Percentiles rank a stretch among this genome's conserved stretches.
Evolutionary conservation across 805 yeast species (phyloP).

Genomic region (Kregervanrija delftensis): DNA sequence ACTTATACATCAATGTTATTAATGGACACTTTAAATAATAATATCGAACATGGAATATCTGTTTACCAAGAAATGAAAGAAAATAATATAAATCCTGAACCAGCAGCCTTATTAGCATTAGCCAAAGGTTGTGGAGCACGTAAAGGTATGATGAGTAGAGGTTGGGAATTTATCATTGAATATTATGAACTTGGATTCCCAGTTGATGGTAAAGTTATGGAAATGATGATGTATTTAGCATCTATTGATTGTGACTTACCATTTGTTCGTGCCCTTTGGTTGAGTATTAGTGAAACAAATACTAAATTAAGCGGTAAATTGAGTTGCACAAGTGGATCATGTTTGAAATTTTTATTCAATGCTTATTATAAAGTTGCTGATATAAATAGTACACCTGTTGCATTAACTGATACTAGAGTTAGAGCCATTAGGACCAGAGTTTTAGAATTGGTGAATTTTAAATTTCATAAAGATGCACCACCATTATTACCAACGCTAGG

Average conservation of each 20-base stretch:
- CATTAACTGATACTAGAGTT: constrained; percentile 33
- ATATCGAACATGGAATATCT: constrained; percentile 70
- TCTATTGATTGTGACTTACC: constrained; percentile 73
- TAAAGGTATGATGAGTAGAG: constrained; percentile 39
- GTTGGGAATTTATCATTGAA: constrained; percentile 75
- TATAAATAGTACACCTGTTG: constrained; percentile 18
- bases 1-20: constrained; percentile 71
- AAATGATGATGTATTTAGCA: constrained; percentile 69
- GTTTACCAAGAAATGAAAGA: constrained; percentile 62
- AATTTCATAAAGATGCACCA: constrained; percentile 46
- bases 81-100: constrained; percentile 28
- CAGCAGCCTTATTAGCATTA: constrained; percentile 44
- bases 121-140: constrained; percentile 64
- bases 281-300: constrained; percentile 19
- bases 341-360: constrained; percentile 36
- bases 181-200: constrained; percentile 38
- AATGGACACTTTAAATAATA: constrained; percentile 52
- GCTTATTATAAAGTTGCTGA: constrained; percentile 25
- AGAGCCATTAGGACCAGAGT: constrained; percentile 34
- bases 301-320: constrained; percentile 13
- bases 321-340: constrained; percentile 16
- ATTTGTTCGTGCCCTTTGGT: constrained; percentile 61
- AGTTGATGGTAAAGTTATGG: constrained; percentile 40
- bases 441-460: constrained; percentile 23
- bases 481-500: constrained; percentile 54